These are phyloP conservation scores for Elasticomyces elasticus DNA, from an alignment of 495 filamentous ascomycete species.

Conservation along the genomic window DNA sequence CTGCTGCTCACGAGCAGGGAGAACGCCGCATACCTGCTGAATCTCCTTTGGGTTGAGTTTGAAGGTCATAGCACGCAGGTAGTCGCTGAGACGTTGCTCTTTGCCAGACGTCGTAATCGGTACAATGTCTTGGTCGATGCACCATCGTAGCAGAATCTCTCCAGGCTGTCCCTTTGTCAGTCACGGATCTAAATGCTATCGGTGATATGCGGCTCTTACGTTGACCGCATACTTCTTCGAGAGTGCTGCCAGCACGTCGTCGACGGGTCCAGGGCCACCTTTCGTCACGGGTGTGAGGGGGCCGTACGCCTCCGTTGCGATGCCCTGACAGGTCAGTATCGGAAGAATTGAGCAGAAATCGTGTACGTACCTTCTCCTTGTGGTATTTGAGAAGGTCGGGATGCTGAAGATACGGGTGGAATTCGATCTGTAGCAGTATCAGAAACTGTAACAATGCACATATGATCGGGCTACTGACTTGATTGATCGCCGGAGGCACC, in stretches of 20 bases:
- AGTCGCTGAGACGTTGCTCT: slow-evolving; percentile 56
- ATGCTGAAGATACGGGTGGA: slow-evolving; percentile 79
- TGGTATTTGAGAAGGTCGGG: slow-evolving; percentile 54
- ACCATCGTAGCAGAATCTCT: slow-evolving; percentile 68
- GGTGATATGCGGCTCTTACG: no score
- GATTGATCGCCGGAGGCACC: slow-evolving; percentile 61
- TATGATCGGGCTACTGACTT: no score
- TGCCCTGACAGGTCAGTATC: slow-evolving; percentile 38
- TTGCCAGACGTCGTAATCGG: slow-evolving; percentile 67
- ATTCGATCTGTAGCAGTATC: no score
- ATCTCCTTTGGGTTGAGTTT: slow-evolving; percentile 64
- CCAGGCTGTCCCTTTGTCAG: no score
- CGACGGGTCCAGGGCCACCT: slow-evolving; percentile 58
- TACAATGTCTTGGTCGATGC: slow-evolving; percentile 68
- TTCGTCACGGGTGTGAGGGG: slow-evolving; percentile 58
- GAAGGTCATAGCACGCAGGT: slow-evolving; percentile 54
- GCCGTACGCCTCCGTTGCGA: slow-evolving; percentile 60
- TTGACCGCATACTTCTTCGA: slow-evolving; percentile 71
- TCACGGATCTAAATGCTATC: no score
- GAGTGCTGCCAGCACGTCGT: slow-evolving; percentile 47
- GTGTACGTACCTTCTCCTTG: slow-evolving; percentile 32
- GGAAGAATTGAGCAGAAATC: neutral
- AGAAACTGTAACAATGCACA: no score
- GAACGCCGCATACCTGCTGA: slow-evolving; percentile 41
- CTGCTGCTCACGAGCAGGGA: no score